Evolutionary conservation across 306 rosid genomes (phyloP).

Genomic region (Crataegus laevigata): DNA sequence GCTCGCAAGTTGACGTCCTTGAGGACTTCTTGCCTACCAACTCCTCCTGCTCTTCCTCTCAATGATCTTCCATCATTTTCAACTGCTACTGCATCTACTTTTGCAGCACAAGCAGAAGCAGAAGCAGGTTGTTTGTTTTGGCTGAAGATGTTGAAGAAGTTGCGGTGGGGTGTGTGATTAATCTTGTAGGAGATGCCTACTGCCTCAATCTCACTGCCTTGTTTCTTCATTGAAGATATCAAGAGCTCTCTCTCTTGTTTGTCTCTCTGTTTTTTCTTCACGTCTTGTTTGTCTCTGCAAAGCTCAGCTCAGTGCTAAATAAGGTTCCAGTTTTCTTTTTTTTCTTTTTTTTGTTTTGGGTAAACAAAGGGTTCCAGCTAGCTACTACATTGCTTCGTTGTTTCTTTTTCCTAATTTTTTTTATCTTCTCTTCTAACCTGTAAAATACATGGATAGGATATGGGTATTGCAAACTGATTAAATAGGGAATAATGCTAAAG

Average conservation of each 20-base stretch:
- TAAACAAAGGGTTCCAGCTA: too few species aligned
- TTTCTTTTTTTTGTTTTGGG: too few species aligned
- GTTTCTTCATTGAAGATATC: constrained; percentile 44
- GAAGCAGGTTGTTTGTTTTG: constrained; percentile 3
- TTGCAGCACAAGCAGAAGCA: background rate
- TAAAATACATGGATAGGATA: background rate
- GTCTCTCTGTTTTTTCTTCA: background rate
- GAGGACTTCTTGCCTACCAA: constrained; percentile 42
- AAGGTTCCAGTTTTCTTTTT: too few species aligned
- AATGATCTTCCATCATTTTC: background rate
- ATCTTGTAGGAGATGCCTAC: constrained; percentile 60
- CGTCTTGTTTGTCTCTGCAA: background rate
- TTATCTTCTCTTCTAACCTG: background rate
- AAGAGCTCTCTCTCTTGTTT: constrained; percentile 10
- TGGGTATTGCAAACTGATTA: too few species aligned
- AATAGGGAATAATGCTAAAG: too few species aligned
- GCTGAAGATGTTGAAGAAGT: background rate
- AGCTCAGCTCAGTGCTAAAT: background rate
- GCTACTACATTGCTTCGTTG: background rate
- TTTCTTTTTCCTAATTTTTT: background rate
- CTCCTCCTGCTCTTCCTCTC: constrained; percentile 18
- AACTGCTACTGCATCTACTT: constrained; percentile 8
- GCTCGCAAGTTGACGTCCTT: constrained; percentile 55
- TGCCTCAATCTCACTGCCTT: constrained; percentile 83
- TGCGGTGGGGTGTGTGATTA: constrained; percentile 24